Evolutionary conservation across 1,284 basidiomycete species (phyloP).

Genomic region (Bjerkandera adusta): DNA sequence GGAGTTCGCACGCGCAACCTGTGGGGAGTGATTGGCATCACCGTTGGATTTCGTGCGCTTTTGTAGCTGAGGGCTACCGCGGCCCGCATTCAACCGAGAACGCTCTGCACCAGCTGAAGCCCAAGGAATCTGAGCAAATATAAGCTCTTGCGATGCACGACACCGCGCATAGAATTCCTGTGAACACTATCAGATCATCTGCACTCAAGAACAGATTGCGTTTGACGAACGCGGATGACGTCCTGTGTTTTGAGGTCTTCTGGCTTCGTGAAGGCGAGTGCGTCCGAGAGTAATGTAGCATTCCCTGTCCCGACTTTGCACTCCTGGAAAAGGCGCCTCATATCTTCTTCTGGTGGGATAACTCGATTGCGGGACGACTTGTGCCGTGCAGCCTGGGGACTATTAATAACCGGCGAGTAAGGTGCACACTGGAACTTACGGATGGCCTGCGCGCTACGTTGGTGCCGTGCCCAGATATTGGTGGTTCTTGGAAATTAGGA

Average conservation of each 20-base stretch:
- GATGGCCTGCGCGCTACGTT: slow-evolving; percentile 4
- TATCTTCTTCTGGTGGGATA: slow-evolving; percentile 75
- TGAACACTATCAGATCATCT: not conserved
- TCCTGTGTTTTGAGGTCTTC: slow-evolving; percentile 58
- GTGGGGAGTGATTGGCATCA: slow-evolving; percentile 15
- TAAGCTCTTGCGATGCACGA: slow-evolving; percentile 68
- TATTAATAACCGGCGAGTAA: not conserved
- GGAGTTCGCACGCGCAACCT: slow-evolving; percentile 9
- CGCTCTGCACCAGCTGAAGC: slow-evolving; percentile 72
- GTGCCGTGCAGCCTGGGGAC: slow-evolving; percentile 13
- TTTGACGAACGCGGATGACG: slow-evolving; percentile 56
- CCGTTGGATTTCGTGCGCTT: slow-evolving; percentile 17
- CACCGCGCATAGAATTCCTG: slow-evolving; percentile 78
- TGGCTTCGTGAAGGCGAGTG: slow-evolving; percentile 61
- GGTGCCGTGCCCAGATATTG: not conserved
- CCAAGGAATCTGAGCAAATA: slow-evolving; percentile 77
- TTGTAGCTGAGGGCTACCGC: slow-evolving; percentile 18
- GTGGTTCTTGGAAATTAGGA: slow-evolving; percentile 14
- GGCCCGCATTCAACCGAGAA: slow-evolving; percentile 31
- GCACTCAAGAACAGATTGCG: not conserved
- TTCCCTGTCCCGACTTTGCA: slow-evolving; percentile 75
- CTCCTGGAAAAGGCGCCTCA: slow-evolving; percentile 73
- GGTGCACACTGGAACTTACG: not conserved
- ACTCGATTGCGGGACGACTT: slow-evolving; percentile 50
- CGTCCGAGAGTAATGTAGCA: slow-evolving; percentile 62